Base-by-base conservation (phyloP, 2,329 filamentous ascomycete genomes). In the Penicillium carneum region DNA sequence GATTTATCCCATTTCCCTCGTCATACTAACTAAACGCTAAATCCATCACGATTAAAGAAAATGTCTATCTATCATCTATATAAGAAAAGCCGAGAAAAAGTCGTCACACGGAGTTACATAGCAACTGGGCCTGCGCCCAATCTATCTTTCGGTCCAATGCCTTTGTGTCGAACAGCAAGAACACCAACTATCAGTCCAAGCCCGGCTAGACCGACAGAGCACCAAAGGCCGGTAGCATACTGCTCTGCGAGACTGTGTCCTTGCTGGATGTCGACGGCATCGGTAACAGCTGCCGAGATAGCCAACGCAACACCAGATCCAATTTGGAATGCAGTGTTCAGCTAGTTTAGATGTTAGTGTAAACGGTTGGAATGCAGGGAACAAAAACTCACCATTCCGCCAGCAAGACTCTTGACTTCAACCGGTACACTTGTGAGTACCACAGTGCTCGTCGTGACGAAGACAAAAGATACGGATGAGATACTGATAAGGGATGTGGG, bases 251-350 rank as follows among this genome's bases (percentile, higher is more conserved):
- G 62, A 11, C 52, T 51, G 12, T 74, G 77, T 3, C 74, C 75
- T 48, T 79, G 75, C 34, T 74, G 68, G 11, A 73, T 74, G 55
- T 80, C 77, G 3, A 79, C 76, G 2, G 74, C 75, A 55, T 79
- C 67, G 1, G 77, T 77, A 3, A 78, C 72, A 4, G 79, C 75
- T 31, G 76, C 71, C 3, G 76, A 74, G 29, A 80, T 71, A n/a
- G 79, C 79, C 20, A 80, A 67, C 1, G 76, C 75, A 0, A 80
- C 77, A 1, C 77, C 77, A 23, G 74, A 77, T 9, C 79, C 78
- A 23, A 80, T 79, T 68, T 80, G 78, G 61, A 79, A 80, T 4
- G 79, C 78, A 4, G 79, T 80, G 55, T 80, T 80, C 39, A 80
- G 68, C 71, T 72, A 45, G 5, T 11, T 3, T 8, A 0, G 12